Evolutionary conservation across 208 protist species (phyloP).

Genomic region (Naegleria lovaniensis): DNA sequence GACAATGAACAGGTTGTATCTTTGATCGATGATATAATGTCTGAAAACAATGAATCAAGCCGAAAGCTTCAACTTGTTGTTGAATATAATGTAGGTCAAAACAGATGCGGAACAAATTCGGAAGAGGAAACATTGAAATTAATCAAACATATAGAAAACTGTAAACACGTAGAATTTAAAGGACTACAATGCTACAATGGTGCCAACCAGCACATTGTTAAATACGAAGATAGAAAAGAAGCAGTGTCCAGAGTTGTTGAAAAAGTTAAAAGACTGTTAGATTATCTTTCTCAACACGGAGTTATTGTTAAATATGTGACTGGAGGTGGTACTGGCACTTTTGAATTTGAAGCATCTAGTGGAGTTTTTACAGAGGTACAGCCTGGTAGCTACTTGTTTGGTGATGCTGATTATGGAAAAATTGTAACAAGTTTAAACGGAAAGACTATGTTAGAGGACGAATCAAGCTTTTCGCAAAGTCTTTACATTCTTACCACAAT

Average conservation of each 20-base stretch:
- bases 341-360: background rate
- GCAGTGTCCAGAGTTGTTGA: background rate
- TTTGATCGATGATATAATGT: background rate
- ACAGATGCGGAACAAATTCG: background rate
- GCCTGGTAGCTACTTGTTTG: constrained; percentile 11
- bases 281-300: background rate
- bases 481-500: constrained; percentile 6
- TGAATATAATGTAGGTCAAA: constrained; percentile 14
- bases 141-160: background rate
- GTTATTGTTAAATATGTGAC: background rate
- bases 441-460: background rate
- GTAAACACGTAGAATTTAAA: background rate
- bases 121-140: background rate
- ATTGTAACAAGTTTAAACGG: background rate
- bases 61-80: background rate
- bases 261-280: background rate
- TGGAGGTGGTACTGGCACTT: constrained; percentile 28
- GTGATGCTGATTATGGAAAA: constrained; percentile 26
- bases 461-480: background rate
- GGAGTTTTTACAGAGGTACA: constrained; percentile 15
- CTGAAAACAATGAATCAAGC: background rate
- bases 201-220: constrained; percentile 12
- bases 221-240: background rate
- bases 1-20: background rate
- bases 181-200: constrained; percentile 25